Base-by-base conservation (phyloP, 2,329 filamentous ascomycete genomes). In the Apiospora hydei region DNA sequence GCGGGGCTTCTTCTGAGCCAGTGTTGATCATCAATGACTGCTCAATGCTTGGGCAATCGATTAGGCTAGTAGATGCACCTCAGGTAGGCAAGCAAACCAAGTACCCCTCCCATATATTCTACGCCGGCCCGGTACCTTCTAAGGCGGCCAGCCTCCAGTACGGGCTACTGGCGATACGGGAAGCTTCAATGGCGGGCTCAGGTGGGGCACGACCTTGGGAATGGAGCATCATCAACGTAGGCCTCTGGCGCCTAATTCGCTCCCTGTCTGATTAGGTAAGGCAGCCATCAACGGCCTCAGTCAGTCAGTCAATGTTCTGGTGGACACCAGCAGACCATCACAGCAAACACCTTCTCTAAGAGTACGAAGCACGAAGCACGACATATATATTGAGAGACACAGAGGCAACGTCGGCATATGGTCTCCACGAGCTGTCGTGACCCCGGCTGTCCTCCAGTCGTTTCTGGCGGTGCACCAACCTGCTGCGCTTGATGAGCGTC, bases 1-100 rank as follows among this genome's bases (percentile, higher is more conserved):
- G 57, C 57, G 57, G 57, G 57, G 57, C 57, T 64, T 64, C 57
- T 64, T 30, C 30, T 64, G n/a, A 21, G 57, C 30, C 34, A 14
- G 4, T 13, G 41, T 13, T 24, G 21, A n/a, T 51, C 46, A 49
- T 21, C 16, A 16, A 47, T 7, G 44, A 16, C 46, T n/a, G 18
- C 46, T 49, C 46, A 49, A 49, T 49, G 26, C 46, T 16, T 47
- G 34, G 34, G 34, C 26, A 57, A 57, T 57, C 51, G 53, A 61
- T 61, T 61, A 61, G 30, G 34, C 34, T 6, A 6, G 34, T n/a
- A 26, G 51, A 57, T 18, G 30, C 26, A 18, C 34, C 34, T 38
- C 11, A 53, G 24, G 2, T 3, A 16, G 8, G 14, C 6, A 34
- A 57, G 47, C 13, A n/a, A 51, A 11, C n/a, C 13, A 21, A n/a